Conservation (phyloP, 2,329 filamentous ascomycete genomes). For the Pseudomassariella vexata region DNA sequence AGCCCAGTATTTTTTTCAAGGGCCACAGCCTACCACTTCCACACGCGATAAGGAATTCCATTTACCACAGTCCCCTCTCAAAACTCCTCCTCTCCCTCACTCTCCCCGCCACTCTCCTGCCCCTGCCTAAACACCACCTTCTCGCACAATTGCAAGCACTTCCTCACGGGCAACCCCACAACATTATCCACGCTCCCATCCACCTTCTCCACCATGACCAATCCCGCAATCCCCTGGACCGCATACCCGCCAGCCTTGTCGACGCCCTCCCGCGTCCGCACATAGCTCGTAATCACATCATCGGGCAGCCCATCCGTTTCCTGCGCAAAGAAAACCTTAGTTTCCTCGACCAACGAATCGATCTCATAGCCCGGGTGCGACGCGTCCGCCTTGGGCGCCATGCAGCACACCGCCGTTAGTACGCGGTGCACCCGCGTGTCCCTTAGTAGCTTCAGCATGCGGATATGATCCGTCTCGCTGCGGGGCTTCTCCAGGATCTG, state of each 20-base stretch:
- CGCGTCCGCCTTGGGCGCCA: conserved; percentile 76
- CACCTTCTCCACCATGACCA: conserved; percentile 82
- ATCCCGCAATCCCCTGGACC: conserved; percentile 80
- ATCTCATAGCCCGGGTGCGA: conserved; percentile 80
- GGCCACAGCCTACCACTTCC: too few species aligned
- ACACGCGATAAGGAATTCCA: neutral
- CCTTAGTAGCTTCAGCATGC: conserved; percentile 76
- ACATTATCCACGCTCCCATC: conserved; percentile 93
- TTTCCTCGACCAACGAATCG: conserved; percentile 81
- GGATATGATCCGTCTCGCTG: conserved; percentile 72
- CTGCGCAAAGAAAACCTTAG: conserved; percentile 77
- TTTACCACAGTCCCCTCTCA: conserved; percentile 12
- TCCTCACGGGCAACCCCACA: conserved; percentile 78
- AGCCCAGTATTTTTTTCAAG: neutral
- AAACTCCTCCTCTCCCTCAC: conserved; percentile 41
- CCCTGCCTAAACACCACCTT: conserved; percentile 75
- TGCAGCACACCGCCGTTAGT: conserved; percentile 77
- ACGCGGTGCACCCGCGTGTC: conserved; percentile 76
- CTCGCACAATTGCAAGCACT: conserved; percentile 76
- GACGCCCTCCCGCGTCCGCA: conserved; percentile 80
- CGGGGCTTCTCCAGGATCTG: conserved; percentile 87
- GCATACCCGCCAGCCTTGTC: conserved; percentile 98
- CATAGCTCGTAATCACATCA: conserved; percentile 75
- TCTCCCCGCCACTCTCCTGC: conserved; percentile 50
- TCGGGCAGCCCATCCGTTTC: conserved; percentile 57